phyloP scores from a whole-genome alignment of 805 yeast genomes.

The Spathaspora sp. region DNA sequence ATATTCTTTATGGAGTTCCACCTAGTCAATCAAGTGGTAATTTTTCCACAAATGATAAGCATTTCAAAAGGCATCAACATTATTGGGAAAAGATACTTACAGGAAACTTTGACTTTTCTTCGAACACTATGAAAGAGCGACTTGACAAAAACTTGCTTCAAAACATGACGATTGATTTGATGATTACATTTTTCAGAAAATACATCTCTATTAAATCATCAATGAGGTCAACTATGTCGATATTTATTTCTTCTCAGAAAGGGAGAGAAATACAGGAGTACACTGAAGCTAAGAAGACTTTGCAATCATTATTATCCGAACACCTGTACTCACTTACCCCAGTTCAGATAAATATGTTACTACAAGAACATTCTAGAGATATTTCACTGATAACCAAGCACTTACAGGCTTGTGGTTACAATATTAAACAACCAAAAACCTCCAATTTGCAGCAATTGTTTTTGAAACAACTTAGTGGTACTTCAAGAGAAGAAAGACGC shows the following conservation, averaged over 20 bases:
- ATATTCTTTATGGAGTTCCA: constrained; percentile 17
- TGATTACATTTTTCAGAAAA: constrained; percentile 8
- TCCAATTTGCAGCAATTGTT: not conserved
- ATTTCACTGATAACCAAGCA: not conserved
- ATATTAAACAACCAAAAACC: not conserved
- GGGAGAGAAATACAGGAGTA: constrained; percentile 1
- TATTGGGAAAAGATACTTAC: constrained; percentile 49
- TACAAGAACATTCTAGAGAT: not conserved
- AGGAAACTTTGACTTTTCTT: constrained; percentile 38
- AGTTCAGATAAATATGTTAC: constrained; percentile 2
- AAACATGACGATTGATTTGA: constrained; percentile 21
- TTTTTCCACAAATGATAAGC: constrained; percentile 12
- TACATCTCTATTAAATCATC: constrained; percentile 13
- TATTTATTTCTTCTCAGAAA: constrained; percentile 5
- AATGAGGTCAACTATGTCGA: constrained; percentile 9
- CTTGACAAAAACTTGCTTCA: constrained; percentile 30
- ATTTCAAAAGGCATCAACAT: constrained; percentile 36
- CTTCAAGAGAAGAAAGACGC: not conserved
- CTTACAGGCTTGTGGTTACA: constrained; percentile 1
- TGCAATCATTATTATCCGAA: not conserved
- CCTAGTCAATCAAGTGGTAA: constrained; percentile 28
- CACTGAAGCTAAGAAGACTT: not conserved
- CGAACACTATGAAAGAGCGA: constrained; percentile 24
- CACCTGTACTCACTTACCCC: constrained; percentile 1
- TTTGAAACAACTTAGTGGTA: not conserved